phyloP scores from a whole-genome alignment of 1,139 yeast species.

The Yamadazyma songkhlaensis region DNA sequence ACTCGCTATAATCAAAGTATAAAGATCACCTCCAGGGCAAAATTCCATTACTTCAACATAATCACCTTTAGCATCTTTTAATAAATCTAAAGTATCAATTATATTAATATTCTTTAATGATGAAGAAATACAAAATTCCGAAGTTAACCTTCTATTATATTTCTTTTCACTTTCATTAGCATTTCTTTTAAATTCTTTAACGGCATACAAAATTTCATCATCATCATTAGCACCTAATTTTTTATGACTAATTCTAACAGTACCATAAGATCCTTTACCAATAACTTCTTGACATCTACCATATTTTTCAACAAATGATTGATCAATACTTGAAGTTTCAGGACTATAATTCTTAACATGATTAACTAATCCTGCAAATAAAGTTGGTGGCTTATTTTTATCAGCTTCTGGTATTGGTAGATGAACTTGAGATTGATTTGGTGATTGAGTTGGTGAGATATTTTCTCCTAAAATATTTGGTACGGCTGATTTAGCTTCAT shows the following conservation, averaged over 20 bases:
- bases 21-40: constrained; percentile 93
- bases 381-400: constrained; percentile 48
- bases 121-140: constrained; percentile 48
- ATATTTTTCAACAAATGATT: constrained; percentile 47
- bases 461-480: constrained; percentile 50
- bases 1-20: constrained; percentile 77
- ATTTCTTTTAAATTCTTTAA: constrained; percentile 43
- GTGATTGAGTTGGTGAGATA: no score
- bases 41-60: constrained; percentile 97
- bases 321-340: constrained; percentile 21
- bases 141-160: constrained; percentile 42
- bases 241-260: constrained; percentile 46
- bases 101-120: constrained; percentile 53
- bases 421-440: background rate
- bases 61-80: constrained; percentile 89
- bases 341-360: constrained; percentile 46
- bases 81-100: constrained; percentile 79
- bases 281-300: constrained; percentile 51
- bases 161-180: constrained; percentile 46
- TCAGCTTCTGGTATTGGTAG: background rate
- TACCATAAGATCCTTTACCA: constrained; percentile 49
- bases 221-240: constrained; percentile 16
- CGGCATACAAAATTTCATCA: constrained; percentile 42
- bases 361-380: constrained; percentile 77
- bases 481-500: constrained; percentile 82